These are phyloP conservation scores for Umbelopsis vinacea DNA, from an alignment of 192 early-diverging fungal genomes.

Conservation along the genomic window DNA sequence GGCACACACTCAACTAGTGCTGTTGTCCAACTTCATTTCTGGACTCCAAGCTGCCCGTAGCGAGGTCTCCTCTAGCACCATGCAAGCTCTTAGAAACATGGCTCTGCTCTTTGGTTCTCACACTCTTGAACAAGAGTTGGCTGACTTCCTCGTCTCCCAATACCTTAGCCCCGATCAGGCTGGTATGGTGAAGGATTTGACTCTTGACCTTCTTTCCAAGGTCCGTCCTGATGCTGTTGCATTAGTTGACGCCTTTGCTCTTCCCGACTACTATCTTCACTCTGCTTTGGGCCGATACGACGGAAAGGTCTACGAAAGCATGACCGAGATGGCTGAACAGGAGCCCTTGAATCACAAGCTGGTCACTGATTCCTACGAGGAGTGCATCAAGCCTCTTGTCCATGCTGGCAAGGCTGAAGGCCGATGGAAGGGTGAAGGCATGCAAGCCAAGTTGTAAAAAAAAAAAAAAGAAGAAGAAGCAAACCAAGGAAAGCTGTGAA, in stretches of 20 bases:
- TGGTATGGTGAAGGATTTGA: conserved; percentile 50
- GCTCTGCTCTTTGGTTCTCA: conserved; percentile 62
- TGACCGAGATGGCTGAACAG: conserved; percentile 72
- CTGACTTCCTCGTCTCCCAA: conserved; percentile 62
- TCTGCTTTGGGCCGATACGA: conserved; percentile 78
- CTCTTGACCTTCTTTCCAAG: conserved; percentile 61
- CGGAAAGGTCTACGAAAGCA: conserved; percentile 80
- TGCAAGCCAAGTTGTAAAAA: conserved; percentile 31
- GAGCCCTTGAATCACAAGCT: conserved; percentile 76
- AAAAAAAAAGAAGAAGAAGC: not conserved
- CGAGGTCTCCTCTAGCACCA: conserved; percentile 40
- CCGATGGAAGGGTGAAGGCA: conserved; percentile 25
- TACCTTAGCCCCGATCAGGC: conserved; percentile 57
- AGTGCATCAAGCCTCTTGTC: conserved; percentile 44
- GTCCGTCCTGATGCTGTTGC: conserved; percentile 78
- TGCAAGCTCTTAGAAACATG: conserved; percentile 51
- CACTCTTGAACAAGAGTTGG: conserved; percentile 72
- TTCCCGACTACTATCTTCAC: conserved; percentile 78
- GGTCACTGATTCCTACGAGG: conserved; percentile 63
- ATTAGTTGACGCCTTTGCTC: conserved; percentile 79
- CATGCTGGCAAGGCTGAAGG: conserved; percentile 26
- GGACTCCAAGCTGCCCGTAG: conserved; percentile 52
- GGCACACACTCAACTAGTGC: conserved; percentile 79
- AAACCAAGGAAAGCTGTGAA: no score
- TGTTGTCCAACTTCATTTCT: conserved; percentile 74